Percentiles rank a stretch among this genome's conserved stretches.
These are phyloP conservation scores for Turnera subulata DNA, from an alignment of 345 rosid genomes.

Conservation along the genomic window DNA sequence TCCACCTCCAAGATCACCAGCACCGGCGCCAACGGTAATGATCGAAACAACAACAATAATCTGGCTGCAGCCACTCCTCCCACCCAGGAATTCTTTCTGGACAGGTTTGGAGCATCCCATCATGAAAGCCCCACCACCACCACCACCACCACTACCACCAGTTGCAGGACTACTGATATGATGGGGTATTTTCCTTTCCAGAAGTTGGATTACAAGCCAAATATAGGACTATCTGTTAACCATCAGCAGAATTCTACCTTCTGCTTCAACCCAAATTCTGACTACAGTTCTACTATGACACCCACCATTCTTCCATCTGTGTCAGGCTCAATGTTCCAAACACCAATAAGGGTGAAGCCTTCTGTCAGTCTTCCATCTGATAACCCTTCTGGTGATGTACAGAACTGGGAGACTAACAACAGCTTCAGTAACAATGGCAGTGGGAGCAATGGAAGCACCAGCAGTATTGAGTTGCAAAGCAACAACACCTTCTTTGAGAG, in stretches of 20 bases:
- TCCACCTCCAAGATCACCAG: conserved; percentile 18
- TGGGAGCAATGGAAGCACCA: conserved; percentile 31
- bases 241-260: conserved; percentile 24
- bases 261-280: conserved; percentile 38
- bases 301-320: conserved; percentile 24
- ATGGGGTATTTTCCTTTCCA: conserved; percentile 49
- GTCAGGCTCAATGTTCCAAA: conserved; percentile 41
- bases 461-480: conserved; percentile 42
- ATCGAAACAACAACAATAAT: conserved; percentile 2
- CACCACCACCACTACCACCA: conserved; percentile 17
- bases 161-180: conserved; percentile 36
- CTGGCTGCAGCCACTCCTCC: conserved; percentile 23
- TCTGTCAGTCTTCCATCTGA: conserved; percentile 51
- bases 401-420: conserved; percentile 31
- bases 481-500: conserved; percentile 32
- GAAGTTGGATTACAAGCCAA: conserved; percentile 45
- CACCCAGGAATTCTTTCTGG: conserved; percentile 43
- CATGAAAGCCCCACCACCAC: conserved; percentile 3
- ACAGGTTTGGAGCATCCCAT: conserved; percentile 29
- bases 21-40: too few relatives aligned
- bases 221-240: conserved; percentile 33
- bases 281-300: conserved; percentile 28
- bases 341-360: conserved; percentile 46
- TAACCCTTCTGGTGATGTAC: conserved; percentile 24
- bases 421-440: conserved; percentile 27